Base-by-base conservation (phyloP, 208 protist species). In the Trypanosoma lewisi region DNA sequence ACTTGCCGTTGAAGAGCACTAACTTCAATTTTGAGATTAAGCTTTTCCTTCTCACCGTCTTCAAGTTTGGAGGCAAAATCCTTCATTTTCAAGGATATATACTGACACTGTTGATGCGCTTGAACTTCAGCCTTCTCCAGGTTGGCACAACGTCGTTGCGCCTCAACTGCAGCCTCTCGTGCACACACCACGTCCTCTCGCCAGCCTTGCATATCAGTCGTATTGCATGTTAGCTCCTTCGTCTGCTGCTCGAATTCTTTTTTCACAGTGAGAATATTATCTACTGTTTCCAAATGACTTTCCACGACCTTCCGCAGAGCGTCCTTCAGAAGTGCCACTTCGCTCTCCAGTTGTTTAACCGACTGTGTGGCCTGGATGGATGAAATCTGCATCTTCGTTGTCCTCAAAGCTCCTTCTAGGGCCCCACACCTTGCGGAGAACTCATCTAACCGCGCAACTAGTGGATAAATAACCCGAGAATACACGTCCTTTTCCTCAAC, bases 11-110 rank as follows among this genome's bases (percentile, higher is more conserved):
- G 71, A 19, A 74, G 45, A 31, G 56, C 39, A 0, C 61, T 53
- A 58, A 85, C 17, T 65, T 75, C 72, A 60, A 79, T 62, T 56
- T 71, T 74, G 34, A 85, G 51, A 19, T 53, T 39, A 33, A 63
- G 57, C 31, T 70, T 73, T 44, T 74, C 49, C 42, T 73, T 74
- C 54, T 70, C 73, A 39, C 59, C 27, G 5, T 54, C 62, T 47
- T 82, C 54, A 42, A 65, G 17, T 33, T 53, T 58, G n/a, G 44
- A 21, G 4, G 37, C 36, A 12, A 72, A 49, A 31, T 72, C 72
- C 51, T 67, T 63, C 28, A 65, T 30, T 11, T 64, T 61, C n/a
- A 34, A 16, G 16, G 66, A 58, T 12, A 62, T 44, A 28, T 65
- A 59, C 33, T 80, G 21, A 25, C 63, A 56, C 1, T 45, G 21